Evolutionary conservation across 768 basidiomycete genomes (phyloP).

Genomic region (Royoungia palumana): DNA sequence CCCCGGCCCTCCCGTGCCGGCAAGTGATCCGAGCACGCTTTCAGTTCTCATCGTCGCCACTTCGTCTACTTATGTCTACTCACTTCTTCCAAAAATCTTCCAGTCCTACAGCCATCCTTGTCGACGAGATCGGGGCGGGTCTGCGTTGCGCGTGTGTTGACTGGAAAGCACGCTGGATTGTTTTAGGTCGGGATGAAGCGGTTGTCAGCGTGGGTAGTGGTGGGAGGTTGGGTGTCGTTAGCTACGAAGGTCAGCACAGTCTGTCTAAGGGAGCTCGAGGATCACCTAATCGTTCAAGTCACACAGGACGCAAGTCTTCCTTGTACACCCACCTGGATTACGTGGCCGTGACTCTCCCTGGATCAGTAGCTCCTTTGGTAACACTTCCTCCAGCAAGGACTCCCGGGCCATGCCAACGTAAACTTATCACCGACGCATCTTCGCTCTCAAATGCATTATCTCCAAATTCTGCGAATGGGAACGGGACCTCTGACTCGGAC

Average conservation of each 20-base stretch:
- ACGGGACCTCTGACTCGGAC: conserved; percentile 43
- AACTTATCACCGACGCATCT: too few species aligned
- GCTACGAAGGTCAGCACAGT: conserved; percentile 73
- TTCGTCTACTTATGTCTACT: conserved; percentile 72
- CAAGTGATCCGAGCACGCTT: conserved; percentile 37
- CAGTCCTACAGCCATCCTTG: conserved; percentile 59
- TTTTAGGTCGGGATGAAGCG: conserved; percentile 88
- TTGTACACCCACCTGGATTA: conserved; percentile 76
- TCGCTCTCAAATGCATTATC: conserved; percentile 2
- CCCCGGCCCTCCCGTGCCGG: not conserved
- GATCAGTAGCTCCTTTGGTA: conserved; percentile 58
- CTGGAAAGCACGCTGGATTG: conserved; percentile 65
- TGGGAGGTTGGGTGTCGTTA: conserved; percentile 80
- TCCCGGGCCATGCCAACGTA: conserved; percentile 4
- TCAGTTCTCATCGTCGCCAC: conserved; percentile 89
- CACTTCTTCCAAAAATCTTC: conserved; percentile 69
- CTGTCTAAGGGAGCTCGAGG: not conserved
- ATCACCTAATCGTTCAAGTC: not conserved
- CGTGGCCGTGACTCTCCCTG: conserved; percentile 86
- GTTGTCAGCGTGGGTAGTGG: conserved; percentile 83
- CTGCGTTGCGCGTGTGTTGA: conserved; percentile 86
- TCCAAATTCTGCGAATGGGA: conserved; percentile 1
- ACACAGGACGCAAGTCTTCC: conserved; percentile 54
- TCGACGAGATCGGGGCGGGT: conserved; percentile 85
- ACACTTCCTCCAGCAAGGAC: conserved; percentile 47